These are phyloP conservation scores for Ganoderma lucidum DNA, from an alignment of 1,284 basidiomycete species.

Conservation along the genomic window DNA sequence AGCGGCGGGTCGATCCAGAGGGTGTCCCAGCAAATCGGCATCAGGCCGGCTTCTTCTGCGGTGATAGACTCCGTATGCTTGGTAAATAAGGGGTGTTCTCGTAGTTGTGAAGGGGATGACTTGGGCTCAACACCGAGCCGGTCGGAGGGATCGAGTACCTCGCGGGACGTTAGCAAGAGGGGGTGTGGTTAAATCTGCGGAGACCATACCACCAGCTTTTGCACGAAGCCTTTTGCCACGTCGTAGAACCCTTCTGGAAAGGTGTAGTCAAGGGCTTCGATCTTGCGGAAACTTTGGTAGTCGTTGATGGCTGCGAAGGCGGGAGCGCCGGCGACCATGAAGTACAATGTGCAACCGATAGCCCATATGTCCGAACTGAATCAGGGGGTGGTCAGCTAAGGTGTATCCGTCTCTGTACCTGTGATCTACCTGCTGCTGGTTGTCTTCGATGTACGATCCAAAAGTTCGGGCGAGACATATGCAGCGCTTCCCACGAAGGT, in stretches of 20 bases:
- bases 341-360: conserved; percentile 30
- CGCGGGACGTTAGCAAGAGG: neutral
- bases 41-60: neutral
- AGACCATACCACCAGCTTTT: conserved; percentile 21
- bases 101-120: conserved; percentile 29
- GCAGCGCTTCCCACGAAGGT: conserved; percentile 32
- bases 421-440: conserved; percentile 27
- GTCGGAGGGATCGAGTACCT: conserved; percentile 31
- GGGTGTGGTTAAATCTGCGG: neutral
- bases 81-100: conserved; percentile 27
- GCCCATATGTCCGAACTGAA: conserved; percentile 31
- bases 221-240: conserved; percentile 25
- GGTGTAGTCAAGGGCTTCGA: conserved; percentile 29
- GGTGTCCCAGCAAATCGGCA: conserved; percentile 26
- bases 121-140: conserved; percentile 30
- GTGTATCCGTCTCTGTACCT: neutral
- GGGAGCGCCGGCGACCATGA: conserved; percentile 26
- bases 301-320: conserved; percentile 31
- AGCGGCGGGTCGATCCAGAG: conserved; percentile 30
- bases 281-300: conserved; percentile 34
- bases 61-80: neutral
- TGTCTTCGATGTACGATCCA: conserved; percentile 28
- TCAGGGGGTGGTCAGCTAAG: neutral
- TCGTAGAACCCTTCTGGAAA: conserved; percentile 30
- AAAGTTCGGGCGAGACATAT: conserved; percentile 30